Evolutionary conservation across 2,329 filamentous ascomycete species (phyloP).

Genomic region (Fusarium vanettenii): DNA sequence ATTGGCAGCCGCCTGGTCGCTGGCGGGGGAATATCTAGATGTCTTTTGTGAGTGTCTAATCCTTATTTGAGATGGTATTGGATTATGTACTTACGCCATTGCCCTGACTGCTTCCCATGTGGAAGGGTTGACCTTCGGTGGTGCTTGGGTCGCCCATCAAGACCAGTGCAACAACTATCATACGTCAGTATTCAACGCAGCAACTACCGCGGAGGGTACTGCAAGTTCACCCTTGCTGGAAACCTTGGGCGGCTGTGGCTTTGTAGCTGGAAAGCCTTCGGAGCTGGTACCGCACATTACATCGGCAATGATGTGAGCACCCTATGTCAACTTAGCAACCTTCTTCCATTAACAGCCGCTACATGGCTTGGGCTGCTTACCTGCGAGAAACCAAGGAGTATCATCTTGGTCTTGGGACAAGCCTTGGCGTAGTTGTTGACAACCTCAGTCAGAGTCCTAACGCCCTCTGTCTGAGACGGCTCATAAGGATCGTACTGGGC

Average conservation of each 20-base stretch:
- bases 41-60: background rate
- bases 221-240: slow-evolving; percentile 21
- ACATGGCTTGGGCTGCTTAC: background rate
- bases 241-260: slow-evolving; percentile 11
- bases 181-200: background rate
- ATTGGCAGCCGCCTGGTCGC: slow-evolving; percentile 23
- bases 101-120: slow-evolving; percentile 29
- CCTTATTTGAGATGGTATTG: fast-evolving
- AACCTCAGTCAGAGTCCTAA: slow-evolving; percentile 10
- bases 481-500: slow-evolving; percentile 29
- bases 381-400: slow-evolving; percentile 40
- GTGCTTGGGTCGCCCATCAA: slow-evolving; percentile 42
- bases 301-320: slow-evolving; percentile 38
- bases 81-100: slow-evolving; percentile 26
- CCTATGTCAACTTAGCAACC: slow-evolving; percentile 9
- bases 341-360: background rate
- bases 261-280: slow-evolving; percentile 28
- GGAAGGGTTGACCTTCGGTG: slow-evolving; percentile 29
- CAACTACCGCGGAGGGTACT: fast-evolving
- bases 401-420: slow-evolving; percentile 35
- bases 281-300: slow-evolving; percentile 38
- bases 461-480: slow-evolving; percentile 32
- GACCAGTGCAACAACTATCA: slow-evolving; percentile 32
- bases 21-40: slow-evolving; percentile 31
- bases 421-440: slow-evolving; percentile 14